A percentile compares a stretch with the other conserved stretches of the same genome.
Evolutionary conservation across 352 stramenopile genomes (phyloP).

Genomic region (Thalassiosira hispida): DNA sequence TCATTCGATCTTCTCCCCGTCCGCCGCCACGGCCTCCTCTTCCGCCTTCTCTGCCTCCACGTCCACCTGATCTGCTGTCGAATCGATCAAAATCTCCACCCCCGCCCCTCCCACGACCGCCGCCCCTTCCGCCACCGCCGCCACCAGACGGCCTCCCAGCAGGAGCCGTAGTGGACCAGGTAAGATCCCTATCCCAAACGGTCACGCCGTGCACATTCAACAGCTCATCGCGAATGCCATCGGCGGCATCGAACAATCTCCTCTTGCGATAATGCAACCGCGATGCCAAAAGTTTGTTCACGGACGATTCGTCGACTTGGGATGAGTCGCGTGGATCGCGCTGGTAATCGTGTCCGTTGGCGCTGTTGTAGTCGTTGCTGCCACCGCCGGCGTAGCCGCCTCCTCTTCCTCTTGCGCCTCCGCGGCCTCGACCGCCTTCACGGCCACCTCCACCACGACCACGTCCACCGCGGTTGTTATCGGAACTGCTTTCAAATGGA

Average conservation of each 20-base stretch:
- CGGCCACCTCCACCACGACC: background rate
- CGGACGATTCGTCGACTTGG: constrained; percentile 35
- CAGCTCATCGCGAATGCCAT: constrained; percentile 69
- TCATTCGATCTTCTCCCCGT: constrained; percentile 55
- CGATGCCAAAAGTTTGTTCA: constrained; percentile 55
- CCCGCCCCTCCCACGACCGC: constrained; percentile 22
- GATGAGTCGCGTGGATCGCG: constrained; percentile 32
- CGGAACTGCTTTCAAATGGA: constrained; percentile 13
- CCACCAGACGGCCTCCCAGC: constrained; percentile 8
- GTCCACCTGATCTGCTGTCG: constrained; percentile 6
- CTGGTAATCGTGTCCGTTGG: constrained; percentile 34
- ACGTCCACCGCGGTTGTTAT: constrained; percentile 2
- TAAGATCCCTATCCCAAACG: constrained; percentile 65
- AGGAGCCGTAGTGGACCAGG: constrained; percentile 43
- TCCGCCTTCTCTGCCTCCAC: constrained; percentile 31
- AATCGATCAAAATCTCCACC: constrained; percentile 1
- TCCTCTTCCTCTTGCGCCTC: constrained; percentile 11
- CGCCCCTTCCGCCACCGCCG: constrained; percentile 9
- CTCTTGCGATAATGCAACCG: constrained; percentile 44
- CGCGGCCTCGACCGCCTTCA: background rate
- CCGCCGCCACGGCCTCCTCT: constrained; percentile 26
- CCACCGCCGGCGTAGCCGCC: background rate
- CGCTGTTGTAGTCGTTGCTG: background rate
- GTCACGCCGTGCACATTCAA: constrained; percentile 58
- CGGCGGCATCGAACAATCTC: constrained; percentile 63